phyloP scores from a whole-genome alignment of 176 grass and related monocot species.

The Juncus inflexus region DNA sequence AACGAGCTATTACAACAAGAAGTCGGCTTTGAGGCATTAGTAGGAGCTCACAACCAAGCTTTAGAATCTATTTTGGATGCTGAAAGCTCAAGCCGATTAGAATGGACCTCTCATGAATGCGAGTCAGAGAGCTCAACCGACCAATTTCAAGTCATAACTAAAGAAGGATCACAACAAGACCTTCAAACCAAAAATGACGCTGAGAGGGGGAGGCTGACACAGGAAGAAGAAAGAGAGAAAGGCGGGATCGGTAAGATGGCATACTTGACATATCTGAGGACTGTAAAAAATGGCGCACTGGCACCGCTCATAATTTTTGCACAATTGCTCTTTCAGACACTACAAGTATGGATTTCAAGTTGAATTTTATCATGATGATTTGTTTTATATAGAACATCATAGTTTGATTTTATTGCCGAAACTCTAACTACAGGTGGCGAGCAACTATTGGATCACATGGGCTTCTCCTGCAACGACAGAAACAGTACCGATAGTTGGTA shows the following conservation, averaged over 20 bases:
- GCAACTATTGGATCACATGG: slow-evolving; percentile 99
- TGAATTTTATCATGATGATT: no score
- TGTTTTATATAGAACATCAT: no score
- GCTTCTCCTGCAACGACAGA: slow-evolving; percentile 56
- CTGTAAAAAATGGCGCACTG: slow-evolving; percentile 59
- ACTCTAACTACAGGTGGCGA: slow-evolving; percentile 36
- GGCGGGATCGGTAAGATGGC: slow-evolving; percentile 77
- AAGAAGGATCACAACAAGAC: slow-evolving; percentile 74
- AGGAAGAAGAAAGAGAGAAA: slow-evolving; percentile 93
- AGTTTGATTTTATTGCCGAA: no score
- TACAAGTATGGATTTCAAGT: slow-evolving; percentile 32
- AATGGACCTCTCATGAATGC: slow-evolving; percentile 27
- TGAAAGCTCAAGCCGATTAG: slow-evolving; percentile 73
- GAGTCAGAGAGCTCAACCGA: slow-evolving; percentile 40
- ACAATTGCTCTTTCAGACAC: slow-evolving; percentile 73
- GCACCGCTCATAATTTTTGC: slow-evolving; percentile 57
- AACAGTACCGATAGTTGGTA: slow-evolving; percentile 41
- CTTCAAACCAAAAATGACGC: slow-evolving; percentile 40
- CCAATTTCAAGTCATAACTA: slow-evolving; percentile 59
- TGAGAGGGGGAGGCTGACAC: slow-evolving; percentile 75
- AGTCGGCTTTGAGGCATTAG: slow-evolving; percentile 80
- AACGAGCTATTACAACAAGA: slow-evolving; percentile 83
- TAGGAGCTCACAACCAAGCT: slow-evolving; percentile 92
- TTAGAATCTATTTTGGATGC: slow-evolving; percentile 77
- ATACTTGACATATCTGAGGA: slow-evolving; percentile 79